Percentiles rank a stretch among this genome's conserved stretches.
Conservation (phyloP, 257 asterid species). For the Perilla frutescens region DNA sequence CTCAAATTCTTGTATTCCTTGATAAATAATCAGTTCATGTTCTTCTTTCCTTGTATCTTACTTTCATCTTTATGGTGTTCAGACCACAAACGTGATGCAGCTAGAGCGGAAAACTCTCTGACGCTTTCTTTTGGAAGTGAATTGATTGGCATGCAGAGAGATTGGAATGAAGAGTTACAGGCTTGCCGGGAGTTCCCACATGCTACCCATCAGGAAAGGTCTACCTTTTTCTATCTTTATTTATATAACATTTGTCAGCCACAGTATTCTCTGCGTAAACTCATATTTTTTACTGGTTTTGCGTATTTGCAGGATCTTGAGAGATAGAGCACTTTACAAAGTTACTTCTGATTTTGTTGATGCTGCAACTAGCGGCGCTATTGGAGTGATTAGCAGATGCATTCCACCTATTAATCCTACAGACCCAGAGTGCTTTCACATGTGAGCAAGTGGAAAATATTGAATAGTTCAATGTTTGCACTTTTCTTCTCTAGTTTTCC, state of each 20-base stretch:
- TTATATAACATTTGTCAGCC: constrained; percentile 31
- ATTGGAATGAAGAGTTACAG: constrained; percentile 97
- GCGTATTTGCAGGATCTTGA: constrained; percentile 68
- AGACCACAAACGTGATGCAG: constrained; percentile 97
- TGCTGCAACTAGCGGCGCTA: constrained; percentile 91
- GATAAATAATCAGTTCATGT: too few species aligned
- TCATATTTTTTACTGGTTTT: constrained; percentile 14
- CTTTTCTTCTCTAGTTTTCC: not conserved
- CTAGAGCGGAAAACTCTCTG: constrained; percentile 88
- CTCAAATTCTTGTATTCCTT: too few species aligned
- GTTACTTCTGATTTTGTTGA: constrained; percentile 94
- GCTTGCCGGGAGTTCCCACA: constrained; percentile 96
- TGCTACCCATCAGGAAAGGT: constrained; percentile 86
- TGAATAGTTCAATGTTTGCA: not conserved
- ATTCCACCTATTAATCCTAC: constrained; percentile 97
- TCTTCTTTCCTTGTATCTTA: too few species aligned
- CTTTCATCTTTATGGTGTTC: constrained; percentile 6
- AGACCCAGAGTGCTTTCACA: constrained; percentile 96
- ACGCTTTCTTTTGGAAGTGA: constrained; percentile 93
- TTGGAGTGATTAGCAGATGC: constrained; percentile 90
- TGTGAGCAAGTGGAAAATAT: constrained; percentile 54
- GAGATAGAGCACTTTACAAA: constrained; percentile 93
- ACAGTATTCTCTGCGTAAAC: not conserved
- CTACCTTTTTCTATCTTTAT: constrained; percentile 30
- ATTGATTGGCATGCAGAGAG: constrained; percentile 98